Percentiles rank a stretch among this genome's conserved stretches.
Evolutionary conservation across 352 stramenopile species (phyloP).

Genomic region (Phytophthora sansomeana): DNA sequence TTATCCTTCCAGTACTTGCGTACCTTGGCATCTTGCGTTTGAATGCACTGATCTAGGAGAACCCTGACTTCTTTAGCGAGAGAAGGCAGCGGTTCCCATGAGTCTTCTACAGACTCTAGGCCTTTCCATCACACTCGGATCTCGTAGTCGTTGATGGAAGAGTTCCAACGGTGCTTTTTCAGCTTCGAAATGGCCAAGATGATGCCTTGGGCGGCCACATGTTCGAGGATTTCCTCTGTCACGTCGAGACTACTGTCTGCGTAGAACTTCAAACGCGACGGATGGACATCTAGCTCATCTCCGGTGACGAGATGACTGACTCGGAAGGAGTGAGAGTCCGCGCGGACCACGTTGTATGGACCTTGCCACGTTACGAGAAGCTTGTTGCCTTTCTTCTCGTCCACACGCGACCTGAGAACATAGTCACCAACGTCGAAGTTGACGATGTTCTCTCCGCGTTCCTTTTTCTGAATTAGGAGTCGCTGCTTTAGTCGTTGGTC

Average conservation of each 20-base stretch:
- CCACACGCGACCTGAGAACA: slow-evolving; percentile 8
- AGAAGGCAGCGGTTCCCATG: not conserved
- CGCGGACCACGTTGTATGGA: slow-evolving; percentile 1
- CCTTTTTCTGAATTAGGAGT: slow-evolving; percentile 11
- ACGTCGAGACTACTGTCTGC: not conserved
- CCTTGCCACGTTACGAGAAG: slow-evolving; percentile 11
- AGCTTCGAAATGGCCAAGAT: not conserved
- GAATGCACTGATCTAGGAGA: not conserved
- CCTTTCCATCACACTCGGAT: not conserved
- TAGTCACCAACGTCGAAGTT: slow-evolving; percentile 18
- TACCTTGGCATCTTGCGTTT: too few species aligned
- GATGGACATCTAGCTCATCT: not conserved
- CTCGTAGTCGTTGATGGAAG: not conserved
- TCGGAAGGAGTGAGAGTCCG: slow-evolving; percentile 19
- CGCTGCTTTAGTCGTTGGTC: slow-evolving; percentile 5
- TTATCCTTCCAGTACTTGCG: too few species aligned
- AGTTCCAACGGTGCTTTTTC: not conserved
- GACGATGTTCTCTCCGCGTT: slow-evolving; percentile 4
- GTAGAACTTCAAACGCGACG: not conserved
- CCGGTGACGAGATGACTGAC: slow-evolving; percentile 8
- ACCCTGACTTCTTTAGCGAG: not conserved
- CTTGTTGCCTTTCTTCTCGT: slow-evolving; percentile 11
- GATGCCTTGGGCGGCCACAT: not conserved
- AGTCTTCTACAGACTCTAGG: not conserved
- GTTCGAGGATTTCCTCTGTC: not conserved